A percentile compares a stretch with the other conserved stretches of the same genome.
phyloP scores from a whole-genome alignment of 139 green algal species.

The Volvox africanus region DNA sequence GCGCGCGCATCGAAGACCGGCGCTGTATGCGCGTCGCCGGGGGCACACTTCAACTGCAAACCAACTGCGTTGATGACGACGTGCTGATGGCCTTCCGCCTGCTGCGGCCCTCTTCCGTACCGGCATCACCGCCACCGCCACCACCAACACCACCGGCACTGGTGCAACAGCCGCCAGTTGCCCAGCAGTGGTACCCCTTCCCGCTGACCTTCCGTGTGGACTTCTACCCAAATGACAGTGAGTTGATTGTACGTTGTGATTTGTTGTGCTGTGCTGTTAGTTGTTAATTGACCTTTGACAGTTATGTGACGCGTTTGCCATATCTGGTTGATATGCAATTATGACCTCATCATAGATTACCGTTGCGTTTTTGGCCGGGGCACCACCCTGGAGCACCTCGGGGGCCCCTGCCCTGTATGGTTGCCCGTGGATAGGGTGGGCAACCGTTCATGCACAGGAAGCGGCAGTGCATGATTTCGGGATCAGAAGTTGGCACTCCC shows the following conservation, averaged over 20 bases:
- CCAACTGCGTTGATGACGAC: constrained; percentile 1
- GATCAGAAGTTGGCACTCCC: too few relatives aligned
- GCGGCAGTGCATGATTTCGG: too few relatives aligned
- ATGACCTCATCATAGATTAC: too few relatives aligned
- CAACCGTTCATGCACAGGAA: too few relatives aligned
- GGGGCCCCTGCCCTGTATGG: too few relatives aligned
- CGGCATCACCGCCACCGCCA: not conserved
- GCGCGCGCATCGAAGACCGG: not conserved
- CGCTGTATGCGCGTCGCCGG: not conserved
- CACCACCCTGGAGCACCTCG: too few relatives aligned
- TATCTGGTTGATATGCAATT: too few relatives aligned
- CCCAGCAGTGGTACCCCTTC: constrained; percentile 1
- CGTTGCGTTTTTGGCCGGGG: too few relatives aligned
- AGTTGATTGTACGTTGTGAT: not conserved
- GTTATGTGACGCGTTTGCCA: too few relatives aligned
- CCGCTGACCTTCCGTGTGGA: not conserved
- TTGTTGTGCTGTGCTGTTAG: too few relatives aligned
- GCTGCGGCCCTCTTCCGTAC: not conserved
- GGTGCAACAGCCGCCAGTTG: not conserved
- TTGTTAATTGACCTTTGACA: too few relatives aligned
- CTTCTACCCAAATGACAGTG: not conserved
- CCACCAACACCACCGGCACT: not conserved
- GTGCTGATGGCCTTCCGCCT: not conserved
- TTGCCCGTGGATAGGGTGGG: too few relatives aligned
- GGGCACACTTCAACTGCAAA: not conserved